Evolutionary conservation across 352 stramenopile genomes (phyloP).

Genomic region (Phytophthora gonapodyides): DNA sequence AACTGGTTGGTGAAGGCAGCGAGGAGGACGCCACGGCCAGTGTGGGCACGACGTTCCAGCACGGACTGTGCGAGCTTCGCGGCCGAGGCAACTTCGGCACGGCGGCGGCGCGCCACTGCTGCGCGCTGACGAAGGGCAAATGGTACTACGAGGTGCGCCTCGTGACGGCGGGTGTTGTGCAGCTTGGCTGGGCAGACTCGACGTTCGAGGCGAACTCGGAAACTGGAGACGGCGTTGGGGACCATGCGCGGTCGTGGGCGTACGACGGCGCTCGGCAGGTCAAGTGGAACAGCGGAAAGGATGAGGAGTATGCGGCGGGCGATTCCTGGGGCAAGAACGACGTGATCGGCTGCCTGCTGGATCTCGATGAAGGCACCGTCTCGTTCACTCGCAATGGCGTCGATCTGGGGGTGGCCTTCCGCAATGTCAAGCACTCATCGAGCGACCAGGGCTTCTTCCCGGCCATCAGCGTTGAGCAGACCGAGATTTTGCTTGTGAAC

Average conservation of each 20-base stretch:
- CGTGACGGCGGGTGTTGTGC: conserved; percentile 87
- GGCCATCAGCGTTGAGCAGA: conserved; percentile 82
- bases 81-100: conserved; percentile 82
- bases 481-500: conserved; percentile 85
- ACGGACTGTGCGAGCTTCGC: conserved; percentile 75
- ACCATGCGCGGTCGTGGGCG: conserved; percentile 89
- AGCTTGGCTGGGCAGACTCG: conserved; percentile 92
- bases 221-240: conserved; percentile 89
- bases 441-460: conserved; percentile 64
- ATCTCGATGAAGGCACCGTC: conserved; percentile 73
- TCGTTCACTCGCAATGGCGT: conserved; percentile 88
- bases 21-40: conserved; percentile 15
- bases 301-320: conserved; percentile 57
- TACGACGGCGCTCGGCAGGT: conserved; percentile 89
- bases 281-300: conserved; percentile 81
- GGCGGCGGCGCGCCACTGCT: conserved; percentile 51
- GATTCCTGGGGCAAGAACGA: conserved; percentile 79
- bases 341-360: conserved; percentile 88
- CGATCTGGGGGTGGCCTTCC: conserved; percentile 64
- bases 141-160: conserved; percentile 94
- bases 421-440: conserved; percentile 38
- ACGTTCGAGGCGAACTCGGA: conserved; percentile 79
- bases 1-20: conserved; percentile 48
- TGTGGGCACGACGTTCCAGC: conserved; percentile 58
- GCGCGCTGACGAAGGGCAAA: conserved; percentile 57